phyloP scores from a whole-genome alignment of 2,329 filamentous ascomycete species.

The Talaromyces sp. region DNA sequence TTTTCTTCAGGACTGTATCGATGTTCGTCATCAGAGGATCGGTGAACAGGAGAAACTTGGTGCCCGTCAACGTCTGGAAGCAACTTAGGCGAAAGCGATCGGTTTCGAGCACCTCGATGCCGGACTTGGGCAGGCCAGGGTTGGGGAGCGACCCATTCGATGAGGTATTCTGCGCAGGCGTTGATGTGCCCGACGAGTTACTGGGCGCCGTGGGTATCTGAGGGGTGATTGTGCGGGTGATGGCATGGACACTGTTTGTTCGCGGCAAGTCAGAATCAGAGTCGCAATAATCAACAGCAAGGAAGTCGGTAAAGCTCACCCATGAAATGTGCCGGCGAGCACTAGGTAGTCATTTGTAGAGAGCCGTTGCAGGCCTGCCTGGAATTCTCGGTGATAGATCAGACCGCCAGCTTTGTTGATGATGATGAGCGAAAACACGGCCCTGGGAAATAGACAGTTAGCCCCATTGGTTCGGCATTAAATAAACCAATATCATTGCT shows the following conservation, averaged over 20 bases:
- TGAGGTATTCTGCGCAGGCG: slow-evolving; percentile 15
- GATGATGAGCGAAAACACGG: slow-evolving; percentile 89
- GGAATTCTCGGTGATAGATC: slow-evolving; percentile 92
- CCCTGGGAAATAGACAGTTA: slow-evolving; percentile 53
- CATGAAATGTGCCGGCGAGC: slow-evolving; percentile 94
- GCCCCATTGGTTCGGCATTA: not conserved
- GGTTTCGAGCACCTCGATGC: slow-evolving; percentile 87
- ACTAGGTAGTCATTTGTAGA: slow-evolving; percentile 95
- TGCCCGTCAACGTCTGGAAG: slow-evolving; percentile 90
- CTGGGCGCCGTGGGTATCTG: slow-evolving; percentile 27
- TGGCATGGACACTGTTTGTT: slow-evolving; percentile 55
- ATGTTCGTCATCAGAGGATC: slow-evolving; percentile 81
- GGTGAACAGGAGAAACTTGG: slow-evolving; percentile 93
- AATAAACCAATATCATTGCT: not conserved
- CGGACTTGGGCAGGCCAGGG: slow-evolving; percentile 44
- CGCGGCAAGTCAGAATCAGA: slow-evolving; percentile 1
- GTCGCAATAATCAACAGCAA: not conserved
- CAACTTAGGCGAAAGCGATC: slow-evolving; percentile 94
- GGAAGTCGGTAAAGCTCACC: slow-evolving; percentile 47
- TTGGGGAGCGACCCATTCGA: slow-evolving; percentile 24
- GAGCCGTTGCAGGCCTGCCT: slow-evolving; percentile 79
- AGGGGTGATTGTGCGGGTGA: slow-evolving; percentile 52
- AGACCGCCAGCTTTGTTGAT: slow-evolving; percentile 98
- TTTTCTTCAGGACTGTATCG: slow-evolving; percentile 72
- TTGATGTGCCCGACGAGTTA: slow-evolving; percentile 29